Evolutionary conservation across 2,329 filamentous ascomycete genomes (phyloP).

Genomic region (Helminthosporium solani): DNA sequence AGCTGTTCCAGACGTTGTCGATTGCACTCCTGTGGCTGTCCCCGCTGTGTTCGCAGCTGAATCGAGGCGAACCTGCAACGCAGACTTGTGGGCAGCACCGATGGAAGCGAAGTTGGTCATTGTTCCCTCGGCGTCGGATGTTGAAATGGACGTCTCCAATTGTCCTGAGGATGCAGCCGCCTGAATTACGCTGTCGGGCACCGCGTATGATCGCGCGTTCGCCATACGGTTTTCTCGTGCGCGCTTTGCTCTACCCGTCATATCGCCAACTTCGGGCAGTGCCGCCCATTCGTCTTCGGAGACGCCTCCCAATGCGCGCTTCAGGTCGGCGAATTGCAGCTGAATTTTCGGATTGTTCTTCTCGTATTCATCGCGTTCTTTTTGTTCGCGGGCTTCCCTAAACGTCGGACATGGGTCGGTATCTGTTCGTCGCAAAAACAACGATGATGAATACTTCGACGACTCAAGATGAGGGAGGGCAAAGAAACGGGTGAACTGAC

Average conservation of each 20-base stretch:
- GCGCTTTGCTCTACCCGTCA: slow-evolving; percentile 90
- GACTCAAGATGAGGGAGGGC: slow-evolving; percentile 20
- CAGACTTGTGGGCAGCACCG: slow-evolving; percentile 92
- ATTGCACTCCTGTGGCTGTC: slow-evolving; percentile 64
- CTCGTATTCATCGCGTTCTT: slow-evolving; percentile 93
- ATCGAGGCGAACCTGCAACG: slow-evolving; percentile 89
- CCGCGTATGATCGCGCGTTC: slow-evolving; percentile 76
- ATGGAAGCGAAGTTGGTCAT: slow-evolving; percentile 99
- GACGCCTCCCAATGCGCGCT: slow-evolving; percentile 82
- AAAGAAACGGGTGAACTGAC: slow-evolving; percentile 59
- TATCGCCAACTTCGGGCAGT: slow-evolving; percentile 90
- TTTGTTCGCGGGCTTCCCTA: slow-evolving; percentile 91
- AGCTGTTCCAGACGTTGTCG: slow-evolving; percentile 70
- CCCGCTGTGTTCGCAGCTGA: slow-evolving; percentile 66
- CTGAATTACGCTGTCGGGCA: slow-evolving; percentile 92
- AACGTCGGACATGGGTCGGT: slow-evolving; percentile 67
- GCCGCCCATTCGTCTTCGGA: slow-evolving; percentile 96
- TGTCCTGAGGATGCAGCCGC: slow-evolving; percentile 78
- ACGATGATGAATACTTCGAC: slow-evolving; percentile 62
- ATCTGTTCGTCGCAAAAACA: slow-evolving; percentile 68
- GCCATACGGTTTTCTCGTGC: slow-evolving; percentile 77
- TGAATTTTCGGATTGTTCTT: slow-evolving; percentile 97
- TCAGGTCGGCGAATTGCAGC: slow-evolving; percentile 94
- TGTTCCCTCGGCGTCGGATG: slow-evolving; percentile 72
- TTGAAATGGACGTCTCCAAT: slow-evolving; percentile 79